Evolutionary conservation across 768 basidiomycete species (phyloP).

Genomic region (Phanerodontia chrysosporium): DNA sequence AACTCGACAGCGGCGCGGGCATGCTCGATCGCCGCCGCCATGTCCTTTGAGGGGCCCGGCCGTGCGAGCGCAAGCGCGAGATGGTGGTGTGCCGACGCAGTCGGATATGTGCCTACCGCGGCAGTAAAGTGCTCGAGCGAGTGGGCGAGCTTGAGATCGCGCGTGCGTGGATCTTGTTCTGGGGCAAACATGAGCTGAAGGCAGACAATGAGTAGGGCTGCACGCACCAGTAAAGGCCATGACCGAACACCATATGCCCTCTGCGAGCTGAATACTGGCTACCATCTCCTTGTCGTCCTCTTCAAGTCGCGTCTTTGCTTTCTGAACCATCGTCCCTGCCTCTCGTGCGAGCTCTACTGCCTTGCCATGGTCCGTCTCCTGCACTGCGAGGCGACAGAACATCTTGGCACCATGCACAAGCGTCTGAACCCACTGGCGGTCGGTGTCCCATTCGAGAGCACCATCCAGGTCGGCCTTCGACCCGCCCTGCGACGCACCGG

Average conservation of each 20-base stretch:
- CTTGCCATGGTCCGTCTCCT: conserved; percentile 15
- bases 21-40: conserved; percentile 61
- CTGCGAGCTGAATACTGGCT: conserved; percentile 60
- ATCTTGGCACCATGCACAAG: conserved; percentile 75
- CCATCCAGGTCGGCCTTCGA: conserved; percentile 17
- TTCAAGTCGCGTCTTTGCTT: conserved; percentile 54
- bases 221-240: conserved; percentile 61
- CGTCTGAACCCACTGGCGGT: conserved; percentile 71
- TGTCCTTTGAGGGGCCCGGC: conserved; percentile 57
- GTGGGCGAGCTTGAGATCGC: conserved; percentile 53
- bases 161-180: conserved; percentile 66
- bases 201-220: no score
- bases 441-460: conserved; percentile 51
- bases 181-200: no score
- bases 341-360: conserved; percentile 55
- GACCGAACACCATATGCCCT: conserved; percentile 70
- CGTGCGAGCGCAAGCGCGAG: conserved; percentile 73
- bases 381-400: conserved; percentile 53
- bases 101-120: conserved; percentile 46
- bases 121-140: conserved; percentile 48
- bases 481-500: conserved; percentile 35
- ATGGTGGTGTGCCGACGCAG: conserved; percentile 66
- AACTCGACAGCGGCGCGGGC: conserved; percentile 73
- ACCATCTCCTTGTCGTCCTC: conserved; percentile 44
- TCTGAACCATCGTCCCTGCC: conserved; percentile 55